Conservation (phyloP, 108 stramenopile species). For the Cyclostephanos tholiformis region DNA sequence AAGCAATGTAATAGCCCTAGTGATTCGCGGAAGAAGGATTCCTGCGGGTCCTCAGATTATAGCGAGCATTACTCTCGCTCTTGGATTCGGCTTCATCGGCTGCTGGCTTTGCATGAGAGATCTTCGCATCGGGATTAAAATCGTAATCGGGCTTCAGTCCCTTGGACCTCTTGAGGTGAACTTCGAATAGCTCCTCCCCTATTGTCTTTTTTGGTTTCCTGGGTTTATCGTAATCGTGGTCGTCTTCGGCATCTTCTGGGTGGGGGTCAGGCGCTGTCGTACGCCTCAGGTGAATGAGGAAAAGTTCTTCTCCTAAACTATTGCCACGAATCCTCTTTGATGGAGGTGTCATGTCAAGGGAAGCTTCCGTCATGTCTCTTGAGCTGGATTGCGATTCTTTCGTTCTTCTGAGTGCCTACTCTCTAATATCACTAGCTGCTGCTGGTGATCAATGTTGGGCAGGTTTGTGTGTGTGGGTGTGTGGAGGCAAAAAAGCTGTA, state of each 20-base stretch:
- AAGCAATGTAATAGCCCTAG: neutral
- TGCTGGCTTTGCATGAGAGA: neutral
- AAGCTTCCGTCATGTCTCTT: neutral
- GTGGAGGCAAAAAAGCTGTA: too few species aligned
- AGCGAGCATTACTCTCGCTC: constrained; percentile 8
- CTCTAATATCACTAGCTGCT: too few species aligned
- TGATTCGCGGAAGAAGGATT: neutral
- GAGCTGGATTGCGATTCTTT: too few species aligned
- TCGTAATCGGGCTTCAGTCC: constrained; percentile 59
- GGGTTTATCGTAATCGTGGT: constrained; percentile 42
- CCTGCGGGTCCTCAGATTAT: constrained; percentile 15
- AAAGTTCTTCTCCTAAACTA: constrained; percentile 68
- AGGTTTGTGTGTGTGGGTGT: too few species aligned
- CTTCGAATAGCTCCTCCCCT: constrained; percentile 71
- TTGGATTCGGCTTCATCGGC: neutral
- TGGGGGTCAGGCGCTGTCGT: constrained; percentile 29
- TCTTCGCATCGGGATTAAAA: constrained; percentile 13
- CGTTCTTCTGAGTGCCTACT: too few species aligned
- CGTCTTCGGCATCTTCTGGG: constrained; percentile 58
- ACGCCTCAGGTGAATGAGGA: constrained; percentile 66
- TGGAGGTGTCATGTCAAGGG: neutral
- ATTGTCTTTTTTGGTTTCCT: constrained; percentile 46
- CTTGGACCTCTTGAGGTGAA: constrained; percentile 67
- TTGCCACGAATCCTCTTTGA: constrained; percentile 6
- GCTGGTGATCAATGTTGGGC: too few species aligned